phyloP scores from a whole-genome alignment of 148 eudicot species.

The Spergularia bocconei region DNA sequence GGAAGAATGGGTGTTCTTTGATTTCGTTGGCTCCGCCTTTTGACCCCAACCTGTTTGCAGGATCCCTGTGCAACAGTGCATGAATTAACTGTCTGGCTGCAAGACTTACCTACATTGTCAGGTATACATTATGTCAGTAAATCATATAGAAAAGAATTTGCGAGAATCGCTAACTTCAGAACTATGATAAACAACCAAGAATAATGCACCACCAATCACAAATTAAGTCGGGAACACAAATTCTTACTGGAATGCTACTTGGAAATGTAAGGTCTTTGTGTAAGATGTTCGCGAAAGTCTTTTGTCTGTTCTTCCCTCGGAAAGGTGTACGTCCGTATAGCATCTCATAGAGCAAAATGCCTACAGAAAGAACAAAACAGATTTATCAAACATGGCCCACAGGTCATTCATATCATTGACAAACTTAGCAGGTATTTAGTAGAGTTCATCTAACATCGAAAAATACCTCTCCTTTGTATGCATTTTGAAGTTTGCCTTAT shows the following conservation, averaged over 20 bases:
- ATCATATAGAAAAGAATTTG: too few species aligned
- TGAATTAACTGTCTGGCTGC: constrained; percentile 85
- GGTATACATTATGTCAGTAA: not conserved
- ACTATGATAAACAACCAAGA: too few species aligned
- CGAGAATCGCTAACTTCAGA: not conserved
- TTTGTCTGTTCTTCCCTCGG: constrained; percentile 91
- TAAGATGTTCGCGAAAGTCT: constrained; percentile 86
- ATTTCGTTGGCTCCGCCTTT: constrained; percentile 75
- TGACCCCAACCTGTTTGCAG: constrained; percentile 81
- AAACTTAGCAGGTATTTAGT: too few species aligned
- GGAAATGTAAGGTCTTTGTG: constrained; percentile 96
- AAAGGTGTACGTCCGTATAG: constrained; percentile 98
- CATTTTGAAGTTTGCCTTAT: too few species aligned
- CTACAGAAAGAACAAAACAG: constrained; percentile 34
- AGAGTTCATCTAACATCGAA: too few species aligned
- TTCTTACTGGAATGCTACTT: constrained; percentile 83
- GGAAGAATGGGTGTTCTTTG: constrained; percentile 80
- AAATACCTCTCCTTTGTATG: too few species aligned
- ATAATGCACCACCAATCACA: not conserved
- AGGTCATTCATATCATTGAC: not conserved
- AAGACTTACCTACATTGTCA: constrained; percentile 64
- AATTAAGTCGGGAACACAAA: constrained; percentile 1
- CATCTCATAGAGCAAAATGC: constrained; percentile 89
- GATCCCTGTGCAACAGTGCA: constrained; percentile 76
- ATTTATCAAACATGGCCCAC: not conserved